phyloP scores from a whole-genome alignment of 306 rosid species.

The Quercus ilex region DNA sequence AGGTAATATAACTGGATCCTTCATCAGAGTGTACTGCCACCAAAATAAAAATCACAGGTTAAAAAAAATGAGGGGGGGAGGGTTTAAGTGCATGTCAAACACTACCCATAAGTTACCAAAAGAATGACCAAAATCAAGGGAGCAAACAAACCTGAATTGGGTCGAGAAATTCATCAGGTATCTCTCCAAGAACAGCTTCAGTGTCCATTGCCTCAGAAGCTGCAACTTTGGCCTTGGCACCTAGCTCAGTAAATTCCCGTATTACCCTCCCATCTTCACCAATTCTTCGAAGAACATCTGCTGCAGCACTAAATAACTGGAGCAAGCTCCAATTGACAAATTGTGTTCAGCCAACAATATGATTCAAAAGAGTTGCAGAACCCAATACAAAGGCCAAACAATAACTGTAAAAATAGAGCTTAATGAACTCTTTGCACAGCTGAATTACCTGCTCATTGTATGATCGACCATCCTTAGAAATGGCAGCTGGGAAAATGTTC shows the following conservation, averaged over 20 bases:
- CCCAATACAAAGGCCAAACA: not conserved
- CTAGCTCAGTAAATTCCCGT: constrained; percentile 75
- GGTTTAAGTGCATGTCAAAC: not conserved
- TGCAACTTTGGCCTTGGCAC: constrained; percentile 84
- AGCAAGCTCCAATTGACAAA: constrained; percentile 22
- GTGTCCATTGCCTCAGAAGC: constrained; percentile 95
- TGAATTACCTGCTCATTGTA: constrained; percentile 83
- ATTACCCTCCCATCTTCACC: constrained; percentile 85
- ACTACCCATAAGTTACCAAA: not conserved
- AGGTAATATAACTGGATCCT: constrained; percentile 97
- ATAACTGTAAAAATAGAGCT: constrained; percentile 1
- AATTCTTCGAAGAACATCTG: constrained; percentile 75
- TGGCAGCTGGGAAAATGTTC: constrained; percentile 84
- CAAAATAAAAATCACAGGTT: not conserved
- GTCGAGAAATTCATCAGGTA: constrained; percentile 99
- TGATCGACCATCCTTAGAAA: constrained; percentile 96
- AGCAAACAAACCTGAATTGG: constrained; percentile 78
- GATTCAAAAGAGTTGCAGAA: not conserved
- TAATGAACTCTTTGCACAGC: not conserved
- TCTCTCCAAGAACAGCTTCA: constrained; percentile 93
- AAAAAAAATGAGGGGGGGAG: not conserved
- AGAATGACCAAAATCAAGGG: not conserved
- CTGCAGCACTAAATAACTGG: constrained; percentile 93
- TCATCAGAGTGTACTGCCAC: constrained; percentile 92
- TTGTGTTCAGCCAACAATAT: constrained; percentile 6